Base-by-base conservation (phyloP, 1,139 yeast species). In the Candida sp. region DNA sequence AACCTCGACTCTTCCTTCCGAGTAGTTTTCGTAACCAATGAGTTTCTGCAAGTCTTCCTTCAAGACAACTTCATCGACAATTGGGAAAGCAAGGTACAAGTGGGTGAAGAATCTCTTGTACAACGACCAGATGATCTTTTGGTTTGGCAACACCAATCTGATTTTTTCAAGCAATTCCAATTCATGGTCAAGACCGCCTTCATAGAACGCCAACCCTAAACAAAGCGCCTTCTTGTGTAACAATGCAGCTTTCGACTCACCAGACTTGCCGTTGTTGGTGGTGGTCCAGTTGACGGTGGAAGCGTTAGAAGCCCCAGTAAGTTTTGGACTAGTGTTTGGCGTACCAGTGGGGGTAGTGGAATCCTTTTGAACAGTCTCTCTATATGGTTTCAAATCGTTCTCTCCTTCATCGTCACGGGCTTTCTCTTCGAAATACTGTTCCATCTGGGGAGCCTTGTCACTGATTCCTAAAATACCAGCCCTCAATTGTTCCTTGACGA, bases 61-160 rank as follows among this genome's bases (percentile, higher is more conserved):
- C 42, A 70, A 65, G 2, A 60, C 62, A 23, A 50, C 58, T 58
- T 83, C 83, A 53, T 81, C 85, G 7, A 83, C 46, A 47, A 75
- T 68, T 2, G 88, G 86, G 51, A 72, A 60, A 45, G 76, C 69
- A 0, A 80, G 79, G 53, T 79, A 80, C 9, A 80, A 69, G 31
- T 69, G 67, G 2, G 60, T 58, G 60, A 82, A 82, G 57, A 72
- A 83, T 28, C 80, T 61, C 32, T 74, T 70, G n/a, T 81, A 60
- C 3, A 78, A 67, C 33, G 72, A 57, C 85, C 85, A 81, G 2
- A 80, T 58, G 1, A 73, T 71, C 49, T 68, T 73, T 41, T 66
- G 72, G 4, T 61, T 60, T 0, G 88, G 87, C 34, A 83, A 59
- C 2, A 73, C 70, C 35, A 70, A 63, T 39, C 75, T 64, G 12